A percentile compares a stretch with the other conserved stretches of the same genome.
phyloP scores from a whole-genome alignment of 2,329 filamentous ascomycete genomes.

The Dothistroma septosporum region DNA sequence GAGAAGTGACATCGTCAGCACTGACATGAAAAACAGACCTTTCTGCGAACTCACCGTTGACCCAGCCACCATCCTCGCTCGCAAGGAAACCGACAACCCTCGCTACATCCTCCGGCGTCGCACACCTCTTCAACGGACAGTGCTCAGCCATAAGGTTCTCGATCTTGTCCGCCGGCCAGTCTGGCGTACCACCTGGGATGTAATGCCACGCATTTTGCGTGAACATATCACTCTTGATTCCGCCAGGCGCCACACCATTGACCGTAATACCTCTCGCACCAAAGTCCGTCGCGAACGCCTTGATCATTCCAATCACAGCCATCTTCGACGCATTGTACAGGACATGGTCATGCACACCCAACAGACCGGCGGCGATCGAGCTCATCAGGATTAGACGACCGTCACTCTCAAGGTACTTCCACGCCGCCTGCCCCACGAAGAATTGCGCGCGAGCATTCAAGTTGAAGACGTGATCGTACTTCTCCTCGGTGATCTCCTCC shows the following conservation, averaged over 20 bases:
- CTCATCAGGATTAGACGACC: constrained; percentile 72
- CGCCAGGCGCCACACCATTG: constrained; percentile 68
- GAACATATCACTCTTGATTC: constrained; percentile 76
- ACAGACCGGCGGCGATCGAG: constrained; percentile 63
- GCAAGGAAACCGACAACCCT: constrained; percentile 39
- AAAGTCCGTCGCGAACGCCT: constrained; percentile 67
- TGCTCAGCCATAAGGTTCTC: constrained; percentile 48
- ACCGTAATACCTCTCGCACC: constrained; percentile 64
- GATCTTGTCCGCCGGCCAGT: constrained; percentile 48
- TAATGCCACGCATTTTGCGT: constrained; percentile 40
- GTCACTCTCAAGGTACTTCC: constrained; percentile 64
- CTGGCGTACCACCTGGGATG: constrained; percentile 47
- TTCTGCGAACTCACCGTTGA: constrained; percentile 33
- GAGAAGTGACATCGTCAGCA: constrained; percentile 13
- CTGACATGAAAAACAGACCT: not conserved
- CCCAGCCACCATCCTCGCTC: constrained; percentile 39
- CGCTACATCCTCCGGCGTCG: constrained; percentile 44
- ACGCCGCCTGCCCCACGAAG: constrained; percentile 72
- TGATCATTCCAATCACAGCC: constrained; percentile 68
- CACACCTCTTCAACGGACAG: constrained; percentile 49
- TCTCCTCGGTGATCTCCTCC: constrained; percentile 64
- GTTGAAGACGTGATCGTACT: constrained; percentile 67
- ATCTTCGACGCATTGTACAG: constrained; percentile 70
- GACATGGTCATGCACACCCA: constrained; percentile 66
- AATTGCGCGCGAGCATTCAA: constrained; percentile 68